Base-by-base conservation (phyloP, 1,284 basidiomycete genomes). In the Volvariella volvacea region DNA sequence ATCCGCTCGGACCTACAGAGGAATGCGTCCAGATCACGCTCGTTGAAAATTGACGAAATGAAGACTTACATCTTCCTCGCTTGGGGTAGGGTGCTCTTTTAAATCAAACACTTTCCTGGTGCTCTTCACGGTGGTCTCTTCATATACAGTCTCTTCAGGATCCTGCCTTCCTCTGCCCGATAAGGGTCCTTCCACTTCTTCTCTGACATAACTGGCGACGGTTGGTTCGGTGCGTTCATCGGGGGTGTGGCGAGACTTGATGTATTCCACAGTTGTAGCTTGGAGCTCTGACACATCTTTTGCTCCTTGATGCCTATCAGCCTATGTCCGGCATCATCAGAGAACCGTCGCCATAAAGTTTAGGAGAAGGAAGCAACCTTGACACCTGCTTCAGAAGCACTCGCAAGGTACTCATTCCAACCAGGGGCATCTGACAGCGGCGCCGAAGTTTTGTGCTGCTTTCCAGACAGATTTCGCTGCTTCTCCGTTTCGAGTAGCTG, bases 381-480 rank as follows among this genome's bases (percentile, higher is more conserved):
- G 38, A 88, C 66, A 25, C 65, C 61, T 7, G 85, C 85, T 61
- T 88, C 86, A 1, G 84, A 84, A 10, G 69, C 52, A 47, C 72
- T 76, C 1, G 85, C 85, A 17, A 88, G 74, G 30, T 62, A 55
- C 54, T 88, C 80, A 55, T 87, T 87, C 85, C 85, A 88, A 1
- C 83, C 84, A 3, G 83, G 85, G 1, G 83, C 81, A 47, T 78
- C 55, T 10, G 73, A 58, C 43, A 74, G 66, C 15, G 76, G 70
- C 2, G 75, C 69, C 1, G 75, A 74, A 1, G 70, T 74, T 49
- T 70, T 68, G 55, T 78, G 70, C 42, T 78, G 74, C 28, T 61
- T 57, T 10, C 66, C 64, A 28, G 62, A 59, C 36, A 81, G 58
- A 56, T 78, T 80, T 30, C 74, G 67, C 21, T 59, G 61, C 52